A percentile compares a stretch with the other conserved stretches of the same genome.
Evolutionary conservation across 1,284 basidiomycete genomes (phyloP).

Genomic region (Ceratorhiza oryzae-sativae): DNA sequence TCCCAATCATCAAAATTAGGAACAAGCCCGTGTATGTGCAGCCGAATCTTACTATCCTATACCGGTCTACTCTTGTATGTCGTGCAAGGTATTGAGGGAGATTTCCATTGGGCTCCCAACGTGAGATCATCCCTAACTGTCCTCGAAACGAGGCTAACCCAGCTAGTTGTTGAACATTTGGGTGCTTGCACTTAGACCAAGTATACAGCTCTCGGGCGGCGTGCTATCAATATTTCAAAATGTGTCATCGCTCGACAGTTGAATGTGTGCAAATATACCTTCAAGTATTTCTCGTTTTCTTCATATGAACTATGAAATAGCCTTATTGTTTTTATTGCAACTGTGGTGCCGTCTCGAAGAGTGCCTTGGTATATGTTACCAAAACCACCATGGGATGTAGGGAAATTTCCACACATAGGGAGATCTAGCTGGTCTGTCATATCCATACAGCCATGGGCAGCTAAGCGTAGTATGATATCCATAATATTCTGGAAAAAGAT

Average conservation of each 20-base stretch:
- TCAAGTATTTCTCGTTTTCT: no score
- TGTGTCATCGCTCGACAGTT: no score
- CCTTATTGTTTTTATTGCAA: neutral
- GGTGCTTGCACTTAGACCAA: slow-evolving; percentile 16
- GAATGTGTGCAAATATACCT: no score
- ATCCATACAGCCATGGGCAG: neutral
- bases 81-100: neutral
- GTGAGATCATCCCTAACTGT: slow-evolving; percentile 8
- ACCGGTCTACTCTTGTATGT: neutral
- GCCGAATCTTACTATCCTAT: no score
- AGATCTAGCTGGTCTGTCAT: neutral
- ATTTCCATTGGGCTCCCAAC: neutral
- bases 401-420: neutral
- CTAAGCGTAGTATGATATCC: no score
- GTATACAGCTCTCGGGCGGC: slow-evolving; percentile 10
- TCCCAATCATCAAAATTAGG: neutral
- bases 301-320: no score
- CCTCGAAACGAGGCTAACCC: neutral
- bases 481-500: no score
- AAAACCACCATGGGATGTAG: neutral
- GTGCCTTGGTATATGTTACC: neutral
- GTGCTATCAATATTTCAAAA: neutral
- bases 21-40: neutral
- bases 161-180: neutral
- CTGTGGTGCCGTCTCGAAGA: neutral